Evolutionary conservation across 805 yeast species (phyloP).

Genomic region (Metschnikowia proteae): DNA sequence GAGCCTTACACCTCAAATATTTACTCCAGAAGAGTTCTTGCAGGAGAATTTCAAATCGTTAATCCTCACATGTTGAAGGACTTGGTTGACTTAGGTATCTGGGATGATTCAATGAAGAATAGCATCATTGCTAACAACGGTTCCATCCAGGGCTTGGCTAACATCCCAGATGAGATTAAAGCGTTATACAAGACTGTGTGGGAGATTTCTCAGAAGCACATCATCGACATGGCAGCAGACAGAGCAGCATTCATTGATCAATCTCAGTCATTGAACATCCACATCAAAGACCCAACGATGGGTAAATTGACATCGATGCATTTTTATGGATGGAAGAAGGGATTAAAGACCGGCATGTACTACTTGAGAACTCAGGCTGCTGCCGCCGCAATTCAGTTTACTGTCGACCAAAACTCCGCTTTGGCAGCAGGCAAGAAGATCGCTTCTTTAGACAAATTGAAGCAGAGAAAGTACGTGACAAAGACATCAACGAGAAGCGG

Average conservation of each 20-base stretch:
- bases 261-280: constrained; percentile 89
- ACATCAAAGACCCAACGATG: constrained; percentile 87
- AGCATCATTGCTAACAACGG: constrained; percentile 55
- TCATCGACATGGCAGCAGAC: constrained; percentile 62
- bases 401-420: constrained; percentile 45
- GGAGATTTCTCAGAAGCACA: constrained; percentile 57
- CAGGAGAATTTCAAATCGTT: constrained; percentile 63
- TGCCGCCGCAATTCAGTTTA: constrained; percentile 89
- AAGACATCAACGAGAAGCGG: constrained; percentile 20
- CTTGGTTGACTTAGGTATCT: constrained; percentile 54
- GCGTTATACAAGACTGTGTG: constrained; percentile 57
- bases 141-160: constrained; percentile 52
- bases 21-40: constrained; percentile 58
- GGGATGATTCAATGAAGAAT: constrained; percentile 58
- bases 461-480: constrained; percentile 35
- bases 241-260: constrained; percentile 84
- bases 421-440: constrained; percentile 36
- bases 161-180: constrained; percentile 52
- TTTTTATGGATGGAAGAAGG: constrained; percentile 98
- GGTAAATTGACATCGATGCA: constrained; percentile 97
- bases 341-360: constrained; percentile 98
- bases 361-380: constrained; percentile 97
- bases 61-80: constrained; percentile 57
- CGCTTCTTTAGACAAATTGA: constrained; percentile 38
- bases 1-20: constrained; percentile 63